Base-by-base conservation (phyloP, 306 rosid genomes). In the Prinsepia uniflora region DNA sequence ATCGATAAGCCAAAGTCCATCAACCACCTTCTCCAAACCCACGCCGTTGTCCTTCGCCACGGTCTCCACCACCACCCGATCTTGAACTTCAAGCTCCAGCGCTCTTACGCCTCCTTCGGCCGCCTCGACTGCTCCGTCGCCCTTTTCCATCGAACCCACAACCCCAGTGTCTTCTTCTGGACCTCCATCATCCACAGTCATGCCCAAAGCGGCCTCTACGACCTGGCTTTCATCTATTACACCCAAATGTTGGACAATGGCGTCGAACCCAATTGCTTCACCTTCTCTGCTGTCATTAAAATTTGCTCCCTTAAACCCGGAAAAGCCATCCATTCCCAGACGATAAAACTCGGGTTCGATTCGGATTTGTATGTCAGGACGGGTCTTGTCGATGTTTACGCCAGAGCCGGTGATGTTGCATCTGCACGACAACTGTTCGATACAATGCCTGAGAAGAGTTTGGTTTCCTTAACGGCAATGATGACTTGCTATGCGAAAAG, bases 31-130 rank as follows among this genome's bases (percentile, higher is more conserved):
- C 90, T 83, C 61, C 82, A 87, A 82, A 77, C 86, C 76, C 95
- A 92, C 82, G 96, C 87, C 18, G 65, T 72, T 41, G 78, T 92
- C 70, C 76, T 92, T 62, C 95, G 95, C 40, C 86, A 74, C 2
- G 84, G 82, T 24, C 79, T 86, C 24, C 59, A 89, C 81, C 67
- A 76, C 45, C 83, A 92, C 79, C 86, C 92, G 17, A 77, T 88
- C 76, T 64, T 92, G 43, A 85, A 85, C 81, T 92, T 92, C 87
- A 89, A 89, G 72, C 96, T 92, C 76, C 98, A 87, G 75, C 98
- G 95, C 53, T 82, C 95, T 36, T 92, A 89, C 87, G 74, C 90
- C 76, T 59, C 89, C n/a, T 47, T 79, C 8, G 86, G 92, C 75
- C 86, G 84, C 80, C 95, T 87, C 68, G 80, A 85, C 80, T 80